A percentile compares a stretch with the other conserved stretches of the same genome.
Evolutionary conservation across 257 asterid genomes (phyloP).

Genomic region (Lavandula angustifolia): DNA sequence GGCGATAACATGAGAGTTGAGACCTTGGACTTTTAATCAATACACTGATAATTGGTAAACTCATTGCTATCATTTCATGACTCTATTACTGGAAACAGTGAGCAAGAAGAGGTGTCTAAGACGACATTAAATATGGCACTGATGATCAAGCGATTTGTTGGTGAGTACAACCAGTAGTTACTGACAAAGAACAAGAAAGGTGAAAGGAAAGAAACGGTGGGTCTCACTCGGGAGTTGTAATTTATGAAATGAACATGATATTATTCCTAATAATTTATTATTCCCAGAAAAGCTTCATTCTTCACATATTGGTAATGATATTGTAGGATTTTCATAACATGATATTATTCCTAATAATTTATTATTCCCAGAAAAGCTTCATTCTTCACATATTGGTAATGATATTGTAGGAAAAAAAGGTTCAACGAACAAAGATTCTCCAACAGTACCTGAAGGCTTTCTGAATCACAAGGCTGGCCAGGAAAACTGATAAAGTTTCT

Average conservation of each 20-base stretch:
- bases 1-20: no score
- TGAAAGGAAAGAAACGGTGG: neutral
- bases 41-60: no score
- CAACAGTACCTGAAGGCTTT: conserved; percentile 70
- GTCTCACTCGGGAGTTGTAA: conserved; percentile 13
- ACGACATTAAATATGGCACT: neutral
- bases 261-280: neutral
- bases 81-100: no score
- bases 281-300: neutral
- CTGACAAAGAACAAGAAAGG: neutral
- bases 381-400: neutral
- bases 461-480: conserved; percentile 87
- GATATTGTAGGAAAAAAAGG: neutral
- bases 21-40: no score
- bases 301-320: neutral
- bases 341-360: neutral
- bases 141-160: neutral
- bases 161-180: neutral
- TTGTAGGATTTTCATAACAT: neutral
- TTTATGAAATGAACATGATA: neutral
- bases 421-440: conserved; percentile 13
- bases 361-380: neutral
- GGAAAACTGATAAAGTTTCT: conserved; percentile 54
- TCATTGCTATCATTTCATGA: no score
- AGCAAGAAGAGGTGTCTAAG: neutral